Base-by-base conservation (phyloP, 225 moss, liverwort and hornwort species). In the Pseudoscleropodium purum region DNA sequence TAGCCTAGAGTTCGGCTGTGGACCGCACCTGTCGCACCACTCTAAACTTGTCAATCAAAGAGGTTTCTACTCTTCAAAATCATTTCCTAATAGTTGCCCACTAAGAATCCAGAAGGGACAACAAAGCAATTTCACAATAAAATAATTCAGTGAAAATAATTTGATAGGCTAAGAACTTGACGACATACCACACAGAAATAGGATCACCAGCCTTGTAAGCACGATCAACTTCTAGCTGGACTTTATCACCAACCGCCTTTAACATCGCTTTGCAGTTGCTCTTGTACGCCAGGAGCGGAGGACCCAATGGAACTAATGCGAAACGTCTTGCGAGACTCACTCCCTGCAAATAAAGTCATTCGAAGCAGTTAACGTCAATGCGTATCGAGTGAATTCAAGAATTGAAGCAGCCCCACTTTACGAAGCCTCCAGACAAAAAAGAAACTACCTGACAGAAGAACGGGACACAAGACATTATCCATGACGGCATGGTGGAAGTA, bases 251-350 rank as follows among this genome's bases (percentile, higher is more conserved):
- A 79, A 95, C 91, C 61, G 97, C 96, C 89, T 99, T 99, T 87
- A 99, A 91, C 99, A 99, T 99, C 65, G 99, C 99, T 92, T 95
- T 95, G 89, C 93, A 97, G 88, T 94, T 97, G 92, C 99, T 99
- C 91, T 95, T 93, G 83, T 99, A 99, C 21, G 97, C 96, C 66
- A 99, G 88, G 79, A 99, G 92, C 83, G 99, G 99, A 47, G 99
- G 99, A 34, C 99, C 99, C 80, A 99, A 91, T 21, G 99, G 99
- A 37, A 99, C 99, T 89, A 99, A 91, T 87, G 97, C 97, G 87
- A 99, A 99, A 5, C 99, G 95, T 86, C 99, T 97, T 47, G 97
- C 97, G 67, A 99, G 92, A 90, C 99, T 97, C 74, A 99, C 99
- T 81, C 99, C 97, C 99, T 99, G 94, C 73, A 92, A 64, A 79